Base-by-base conservation (phyloP, 2,329 filamentous ascomycete species). In the Zymoseptoria brevis region DNA sequence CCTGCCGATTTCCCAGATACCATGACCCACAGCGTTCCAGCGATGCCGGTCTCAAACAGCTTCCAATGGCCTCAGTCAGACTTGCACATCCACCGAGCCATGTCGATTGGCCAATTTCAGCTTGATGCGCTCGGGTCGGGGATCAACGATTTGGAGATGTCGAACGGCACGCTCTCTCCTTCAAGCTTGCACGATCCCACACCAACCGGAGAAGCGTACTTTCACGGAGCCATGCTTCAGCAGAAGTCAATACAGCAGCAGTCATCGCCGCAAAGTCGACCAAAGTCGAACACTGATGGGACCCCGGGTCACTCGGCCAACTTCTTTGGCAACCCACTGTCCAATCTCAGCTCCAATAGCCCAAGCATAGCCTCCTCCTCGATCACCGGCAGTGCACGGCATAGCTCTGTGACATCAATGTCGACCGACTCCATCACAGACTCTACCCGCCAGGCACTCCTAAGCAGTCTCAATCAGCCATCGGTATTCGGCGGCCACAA, bases 1-100 rank as follows among this genome's bases (percentile, higher is more conserved):
- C 92, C 95, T 71, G 93, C 89, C 72, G 89, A 87, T 55, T 89
- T 92, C 73, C 95, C 90, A 75, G 94, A 97, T 72, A 85, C 91
- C 60, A 91, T 96, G 87, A 80, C 94, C 59, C 91, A 96, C 74
- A 90, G 89, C 29, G 64, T 66, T n/a, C 59, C 63, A 19, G 66
- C 57, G 7, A 61, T 71, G 30, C 56, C 65, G 2, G 64, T 68
- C 41, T 65, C 66, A 50, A 66, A 64, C 55, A 60, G 62, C 56
- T 65, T 66, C 24, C 63, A 64, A 54, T 84, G 88, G 77, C 90
- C 88, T 86, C 84, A 87, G 68, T 80, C 8, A 24, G 80, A 84
- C 48, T 79, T 90, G 68, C 86, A 89, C 75, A 81, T 83, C 21
- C 87, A 88, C 64, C 83, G 67, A 16, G 61, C 64, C 68, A 80